Percentiles rank a stretch among this genome's conserved stretches.
These are phyloP conservation scores for Pythium oligandrum DNA, from an alignment of 352 stramenopile species.

Conservation along the genomic window DNA sequence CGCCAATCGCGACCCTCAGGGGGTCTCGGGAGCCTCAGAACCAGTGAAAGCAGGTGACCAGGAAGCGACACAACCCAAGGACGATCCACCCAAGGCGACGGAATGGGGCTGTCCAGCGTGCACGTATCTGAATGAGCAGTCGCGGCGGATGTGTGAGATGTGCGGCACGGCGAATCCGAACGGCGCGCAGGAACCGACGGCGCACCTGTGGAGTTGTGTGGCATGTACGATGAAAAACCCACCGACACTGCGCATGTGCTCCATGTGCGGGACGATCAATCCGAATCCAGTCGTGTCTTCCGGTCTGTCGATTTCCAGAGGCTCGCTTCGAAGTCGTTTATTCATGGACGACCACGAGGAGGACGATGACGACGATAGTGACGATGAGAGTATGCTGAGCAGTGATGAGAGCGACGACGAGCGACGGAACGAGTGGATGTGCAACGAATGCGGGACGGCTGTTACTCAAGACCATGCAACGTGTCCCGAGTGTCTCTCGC, in stretches of 20 bases:
- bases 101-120: constrained; percentile 66
- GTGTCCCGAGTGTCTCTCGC: constrained; percentile 39
- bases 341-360: constrained; percentile 16
- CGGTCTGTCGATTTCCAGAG: constrained; percentile 34
- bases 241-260: constrained; percentile 38
- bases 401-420: constrained; percentile 23
- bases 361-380: constrained; percentile 17
- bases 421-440: constrained; percentile 9
- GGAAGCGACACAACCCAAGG: not conserved
- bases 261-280: constrained; percentile 62
- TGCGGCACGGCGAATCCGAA: constrained; percentile 58
- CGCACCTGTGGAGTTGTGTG: constrained; percentile 49
- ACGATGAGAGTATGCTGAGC: constrained; percentile 2
- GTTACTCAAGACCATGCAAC: constrained; percentile 8
- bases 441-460: constrained; percentile 24
- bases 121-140: constrained; percentile 64
- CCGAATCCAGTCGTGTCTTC: constrained; percentile 32
- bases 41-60: no score
- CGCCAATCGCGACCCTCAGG: not conserved
- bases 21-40: no score
- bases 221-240: constrained; percentile 72
- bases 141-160: constrained; percentile 70
- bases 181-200: constrained; percentile 6
- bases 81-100: constrained; percentile 1
- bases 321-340: constrained; percentile 17